Conservation (phyloP, 2,329 filamentous ascomycete species). For the Colletotrichum ledebouriae region DNA sequence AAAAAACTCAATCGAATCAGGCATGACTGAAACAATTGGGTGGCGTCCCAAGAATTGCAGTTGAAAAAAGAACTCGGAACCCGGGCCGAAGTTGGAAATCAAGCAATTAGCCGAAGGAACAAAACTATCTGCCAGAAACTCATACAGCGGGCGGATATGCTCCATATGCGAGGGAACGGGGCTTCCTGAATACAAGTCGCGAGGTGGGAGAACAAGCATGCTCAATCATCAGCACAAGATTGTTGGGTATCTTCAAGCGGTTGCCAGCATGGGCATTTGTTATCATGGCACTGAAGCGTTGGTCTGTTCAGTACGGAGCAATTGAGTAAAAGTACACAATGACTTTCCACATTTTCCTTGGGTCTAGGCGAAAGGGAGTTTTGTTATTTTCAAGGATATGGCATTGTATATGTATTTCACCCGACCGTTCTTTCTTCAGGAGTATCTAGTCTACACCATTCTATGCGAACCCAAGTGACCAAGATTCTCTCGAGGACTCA, state of each 20-base stretch:
- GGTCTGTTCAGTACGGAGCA: conserved; percentile 8
- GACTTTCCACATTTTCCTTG: not conserved
- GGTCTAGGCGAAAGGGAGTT: not conserved
- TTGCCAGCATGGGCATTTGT: conserved; percentile 14
- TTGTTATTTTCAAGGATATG: not conserved
- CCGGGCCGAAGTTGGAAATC: not conserved
- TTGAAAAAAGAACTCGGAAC: conserved; percentile 9
- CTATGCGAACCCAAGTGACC: conserved; percentile 27
- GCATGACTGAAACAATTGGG: not conserved
- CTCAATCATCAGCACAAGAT: conserved; percentile 4
- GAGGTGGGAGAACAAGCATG: conserved; percentile 1
- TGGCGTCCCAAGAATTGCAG: not conserved
- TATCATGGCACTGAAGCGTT: conserved; percentile 18
- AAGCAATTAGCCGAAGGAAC: conserved; percentile 18
- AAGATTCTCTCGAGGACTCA: not conserved
- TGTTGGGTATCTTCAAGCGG: conserved; percentile 10
- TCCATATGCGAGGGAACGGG: not conserved
- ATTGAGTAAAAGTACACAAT: conserved; percentile 26
- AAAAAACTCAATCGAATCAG: not conserved
- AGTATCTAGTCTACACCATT: conserved; percentile 40
- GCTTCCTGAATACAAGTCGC: conserved; percentile 19
- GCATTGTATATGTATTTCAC: conserved; percentile 32
- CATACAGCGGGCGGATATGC: conserved; percentile 2
- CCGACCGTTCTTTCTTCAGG: conserved; percentile 21
- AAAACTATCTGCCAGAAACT: conserved; percentile 10